Evolutionary conservation across 441 rosid genomes (phyloP), one percentile per base, ranked within the genome.

Genomic region (Sinapis alba): DNA sequence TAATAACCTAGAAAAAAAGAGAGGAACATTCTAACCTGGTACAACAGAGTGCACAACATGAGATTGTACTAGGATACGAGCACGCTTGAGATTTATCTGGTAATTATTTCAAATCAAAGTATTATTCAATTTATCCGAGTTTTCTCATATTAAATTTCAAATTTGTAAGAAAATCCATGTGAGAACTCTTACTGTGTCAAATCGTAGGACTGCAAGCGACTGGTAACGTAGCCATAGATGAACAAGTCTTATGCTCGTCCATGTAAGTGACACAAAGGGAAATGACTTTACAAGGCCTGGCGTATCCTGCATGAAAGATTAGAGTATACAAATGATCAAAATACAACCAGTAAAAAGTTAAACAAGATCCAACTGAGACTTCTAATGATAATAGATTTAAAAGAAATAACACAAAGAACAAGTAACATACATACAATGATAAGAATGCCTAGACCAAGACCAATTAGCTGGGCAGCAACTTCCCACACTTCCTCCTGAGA

Each of bases 401-500:
- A 50, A 45, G 13, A 62, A 65, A 43, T 47, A 73, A 67, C 51
- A 34, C 32, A 34, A 65, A 1, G 53, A 74, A 21, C 16, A 64
- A 70, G 63, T 28, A 66, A 70, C 81, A 72, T 81, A 70, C 81
- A 72, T 81, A 95, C 98, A 88, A 95, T 88, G 80, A 95, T 80
- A 76, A 92, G 68, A 78, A 95, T 89, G 73, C 99, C 99, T 56
- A 92, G 69, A 54, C 82, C 89, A 79, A 95, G 98, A 72, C 99
- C 98, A 75, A 92, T 82, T 84, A 92, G 79, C 83, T 95, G 96
- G 75, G 98, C 99, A 78, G 84, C 88, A 80, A 95, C 99, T 89
- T 92, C 99, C 99, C 99, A 95, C 74, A 95, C 97, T 84, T 95
- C 98, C 81, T 95, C 99, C 99, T 92, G 88, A 81, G 62, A 83